phyloP scores from a whole-genome alignment of 495 filamentous ascomycete genomes.

The Lichenothelia convexa region DNA sequence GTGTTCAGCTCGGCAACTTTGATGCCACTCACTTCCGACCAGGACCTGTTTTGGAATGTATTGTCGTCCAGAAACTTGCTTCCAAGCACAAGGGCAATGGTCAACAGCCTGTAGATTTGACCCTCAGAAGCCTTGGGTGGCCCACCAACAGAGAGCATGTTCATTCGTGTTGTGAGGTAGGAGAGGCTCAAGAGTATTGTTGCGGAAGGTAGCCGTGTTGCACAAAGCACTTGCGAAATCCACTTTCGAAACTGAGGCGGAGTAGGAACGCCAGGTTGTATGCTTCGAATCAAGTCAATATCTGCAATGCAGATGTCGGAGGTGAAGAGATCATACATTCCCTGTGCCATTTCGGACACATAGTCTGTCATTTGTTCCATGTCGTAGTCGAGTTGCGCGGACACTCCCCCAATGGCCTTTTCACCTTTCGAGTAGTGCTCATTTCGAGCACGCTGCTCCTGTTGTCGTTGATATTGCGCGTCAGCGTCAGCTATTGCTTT shows the following conservation, averaged over 20 bases:
- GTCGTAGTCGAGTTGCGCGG: conserved; percentile 93
- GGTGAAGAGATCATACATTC: conserved; percentile 51
- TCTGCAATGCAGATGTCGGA: conserved; percentile 45
- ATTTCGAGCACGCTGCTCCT: conserved; percentile 10
- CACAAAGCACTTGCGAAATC: conserved; percentile 81
- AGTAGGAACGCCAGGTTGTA: conserved; percentile 47
- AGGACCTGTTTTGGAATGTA: conserved; percentile 97
- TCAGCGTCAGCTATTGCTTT: conserved; percentile 9
- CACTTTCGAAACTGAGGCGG: conserved; percentile 82
- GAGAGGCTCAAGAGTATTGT: conserved; percentile 87
- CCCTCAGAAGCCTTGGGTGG: conserved; percentile 41
- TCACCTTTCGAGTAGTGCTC: conserved; percentile 19
- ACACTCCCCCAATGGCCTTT: conserved; percentile 56
- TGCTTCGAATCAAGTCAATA: conserved; percentile 61
- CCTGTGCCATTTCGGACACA: conserved; percentile 79
- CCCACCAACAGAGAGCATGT: conserved; percentile 42
- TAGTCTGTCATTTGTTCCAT: conserved; percentile 98
- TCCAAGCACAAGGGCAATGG: conserved; percentile 69
- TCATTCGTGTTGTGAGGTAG: conserved; percentile 71
- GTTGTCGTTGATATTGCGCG: conserved; percentile 14
- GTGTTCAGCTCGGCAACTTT: conserved; percentile 70
- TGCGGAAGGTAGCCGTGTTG: conserved; percentile 83
- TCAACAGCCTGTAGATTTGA: conserved; percentile 81
- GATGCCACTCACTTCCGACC: conserved; percentile 95
- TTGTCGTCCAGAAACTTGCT: conserved; percentile 99